These are phyloP conservation scores for Amaranthus palmeri DNA, from an alignment of 148 eudicot species.

Conservation along the genomic window DNA sequence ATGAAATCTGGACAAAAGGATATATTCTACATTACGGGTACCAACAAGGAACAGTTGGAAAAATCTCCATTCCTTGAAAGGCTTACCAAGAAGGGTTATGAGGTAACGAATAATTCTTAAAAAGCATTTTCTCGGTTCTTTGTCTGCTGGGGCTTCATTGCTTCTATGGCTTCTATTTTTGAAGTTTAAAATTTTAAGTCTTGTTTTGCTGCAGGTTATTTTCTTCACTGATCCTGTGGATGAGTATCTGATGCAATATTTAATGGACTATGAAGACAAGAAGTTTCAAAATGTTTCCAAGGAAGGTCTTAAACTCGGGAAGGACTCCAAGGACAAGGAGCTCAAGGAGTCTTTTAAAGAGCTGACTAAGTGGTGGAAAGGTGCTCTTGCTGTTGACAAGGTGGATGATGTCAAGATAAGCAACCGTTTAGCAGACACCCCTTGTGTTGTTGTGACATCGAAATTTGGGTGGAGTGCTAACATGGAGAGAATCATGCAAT, in stretches of 20 bases:
- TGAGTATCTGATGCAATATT: conserved; percentile 96
- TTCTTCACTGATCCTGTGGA: conserved; percentile 97
- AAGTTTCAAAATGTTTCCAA: conserved; percentile 98
- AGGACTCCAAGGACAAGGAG: conserved; percentile 83
- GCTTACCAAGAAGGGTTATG: conserved; percentile 80
- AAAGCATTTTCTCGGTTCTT: no score
- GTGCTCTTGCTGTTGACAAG: conserved; percentile 65
- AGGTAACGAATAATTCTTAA: conserved; percentile 38
- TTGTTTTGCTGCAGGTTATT: conserved; percentile 55
- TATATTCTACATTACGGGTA: conserved; percentile 89
- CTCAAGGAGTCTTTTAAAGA: conserved; percentile 91
- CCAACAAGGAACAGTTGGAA: conserved; percentile 92
- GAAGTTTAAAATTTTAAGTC: background rate
- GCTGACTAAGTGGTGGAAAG: conserved; percentile 98
- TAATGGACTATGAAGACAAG: conserved; percentile 96
- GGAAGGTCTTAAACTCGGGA: conserved; percentile 86
- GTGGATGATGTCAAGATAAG: conserved; percentile 96
- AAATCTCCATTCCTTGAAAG: conserved; percentile 99
- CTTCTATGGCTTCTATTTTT: background rate
- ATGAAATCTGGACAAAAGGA: conserved; percentile 96
- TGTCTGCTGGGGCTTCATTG: no score
- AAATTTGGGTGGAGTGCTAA: conserved; percentile 97
- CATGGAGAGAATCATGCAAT: conserved; percentile 97
- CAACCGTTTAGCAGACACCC: conserved; percentile 94
- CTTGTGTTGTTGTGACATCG: conserved; percentile 96